A percentile compares a stretch with the other conserved stretches of the same genome.
These are phyloP conservation scores for Phanerochaete carnosa DNA, from an alignment of 768 basidiomycete genomes.

Conservation along the genomic window DNA sequence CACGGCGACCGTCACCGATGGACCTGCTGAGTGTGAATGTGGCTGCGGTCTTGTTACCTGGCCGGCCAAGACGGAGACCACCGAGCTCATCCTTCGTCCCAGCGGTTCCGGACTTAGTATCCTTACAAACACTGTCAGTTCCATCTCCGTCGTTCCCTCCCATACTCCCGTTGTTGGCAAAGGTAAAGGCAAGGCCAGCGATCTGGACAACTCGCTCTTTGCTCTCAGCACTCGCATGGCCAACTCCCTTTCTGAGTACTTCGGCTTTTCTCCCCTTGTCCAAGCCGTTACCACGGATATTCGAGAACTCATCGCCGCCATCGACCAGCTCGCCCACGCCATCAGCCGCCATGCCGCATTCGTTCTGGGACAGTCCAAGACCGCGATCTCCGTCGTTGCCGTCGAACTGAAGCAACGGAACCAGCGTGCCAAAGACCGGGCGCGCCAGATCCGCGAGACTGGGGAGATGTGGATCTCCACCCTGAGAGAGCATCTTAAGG, in stretches of 20 bases:
- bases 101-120: slow-evolving; percentile 15
- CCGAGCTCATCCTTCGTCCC: slow-evolving; percentile 24
- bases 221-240: slow-evolving; percentile 22
- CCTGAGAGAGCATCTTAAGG: slow-evolving; percentile 21
- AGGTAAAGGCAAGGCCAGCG: slow-evolving; percentile 22
- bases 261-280: slow-evolving; percentile 17
- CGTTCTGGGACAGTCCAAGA: slow-evolving; percentile 15
- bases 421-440: slow-evolving; percentile 24
- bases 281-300: slow-evolving; percentile 15
- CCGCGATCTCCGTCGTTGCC: slow-evolving; percentile 15
- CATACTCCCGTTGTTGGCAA: slow-evolving; percentile 11
- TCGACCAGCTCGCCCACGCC: slow-evolving; percentile 23
- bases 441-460: slow-evolving; percentile 25
- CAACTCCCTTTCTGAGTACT: slow-evolving; percentile 22
- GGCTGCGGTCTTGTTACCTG: slow-evolving; percentile 28
- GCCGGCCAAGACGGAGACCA: slow-evolving; percentile 21
- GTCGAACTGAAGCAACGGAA: slow-evolving; percentile 24
- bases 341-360: slow-evolving; percentile 20
- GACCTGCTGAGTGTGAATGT: slow-evolving; percentile 21
- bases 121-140: slow-evolving; percentile 10
- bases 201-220: slow-evolving; percentile 17
- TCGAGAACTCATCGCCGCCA: slow-evolving; percentile 25
- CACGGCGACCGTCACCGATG: background rate
- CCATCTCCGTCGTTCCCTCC: slow-evolving; percentile 12
- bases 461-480: slow-evolving; percentile 25